Evolutionary conservation across 176 grass and related monocot genomes (phyloP), one percentile per base, ranked within the genome.

Genomic region (Olyra latifolia): DNA sequence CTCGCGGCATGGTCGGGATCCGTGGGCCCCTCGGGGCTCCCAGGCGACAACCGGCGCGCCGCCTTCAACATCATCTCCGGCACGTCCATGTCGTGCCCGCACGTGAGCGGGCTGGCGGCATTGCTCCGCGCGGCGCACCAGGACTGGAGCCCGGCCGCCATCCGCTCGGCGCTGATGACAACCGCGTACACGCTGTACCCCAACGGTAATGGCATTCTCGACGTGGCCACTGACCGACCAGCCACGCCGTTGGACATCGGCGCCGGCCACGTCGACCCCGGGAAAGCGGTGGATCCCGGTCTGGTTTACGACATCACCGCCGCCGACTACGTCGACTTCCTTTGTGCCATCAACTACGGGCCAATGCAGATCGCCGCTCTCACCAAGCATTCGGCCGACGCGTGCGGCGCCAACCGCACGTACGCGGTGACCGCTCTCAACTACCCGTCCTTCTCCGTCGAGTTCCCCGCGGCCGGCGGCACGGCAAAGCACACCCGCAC

Each of bases 71-170:
- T 98, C 38, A 92, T 98, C 43, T 98, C 95, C 6, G 92, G 95
- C 65, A 98, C 95, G 14, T 98, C 95, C 79, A 98, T 98, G 95
- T 98, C 95, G 79, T 98, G 95, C 80, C 95, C 95, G 62, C 95
- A 98, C 88, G 85, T 98, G 35, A 98, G 95, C 68, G 95, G 95
- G 20, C 90, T 98, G 11, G 90, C 90, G 17, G 95, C 90, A 48
- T 42, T 98, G 75, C 85, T 98, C 41, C 89, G 83, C 29, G 84
- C 81, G 59, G 81, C 75, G 35, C 90, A 98, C 84, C 92, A 76
- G 57, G 90, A 93, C 40, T 95, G 96, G 96, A 95, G 92, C 78
- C 96, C 96, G 3, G 92, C 88, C 0, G 92, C 86, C 20, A 86
- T 98, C 80, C 83, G 92, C 0, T 98, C 92, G 3, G 96, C 96